These are phyloP conservation scores for Trichoderma sp. DNA, from an alignment of 2,329 filamentous ascomycete species.

Conservation along the genomic window DNA sequence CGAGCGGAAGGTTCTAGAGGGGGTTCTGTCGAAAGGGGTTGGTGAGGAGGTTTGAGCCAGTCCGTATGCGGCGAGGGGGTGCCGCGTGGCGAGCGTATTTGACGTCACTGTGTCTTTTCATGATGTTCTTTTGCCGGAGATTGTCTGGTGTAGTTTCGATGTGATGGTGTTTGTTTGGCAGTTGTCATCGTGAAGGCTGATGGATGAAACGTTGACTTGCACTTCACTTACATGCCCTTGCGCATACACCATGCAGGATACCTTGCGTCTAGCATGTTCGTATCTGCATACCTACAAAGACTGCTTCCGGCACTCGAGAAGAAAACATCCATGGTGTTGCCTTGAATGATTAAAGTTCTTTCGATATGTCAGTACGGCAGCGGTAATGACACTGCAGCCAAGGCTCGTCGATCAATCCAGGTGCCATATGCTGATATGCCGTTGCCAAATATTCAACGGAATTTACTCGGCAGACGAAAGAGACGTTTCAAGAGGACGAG, in stretches of 20 bases:
- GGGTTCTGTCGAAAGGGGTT: neutral
- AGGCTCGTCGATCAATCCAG: slow-evolving; percentile 17
- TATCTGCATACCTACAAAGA: neutral
- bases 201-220: neutral
- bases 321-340: too few relatives aligned
- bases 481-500: too few relatives aligned
- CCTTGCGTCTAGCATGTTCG: too few relatives aligned
- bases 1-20: neutral
- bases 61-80: slow-evolving; percentile 3
- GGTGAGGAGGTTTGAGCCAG: neutral
- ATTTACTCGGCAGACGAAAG: too few relatives aligned
- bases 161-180: neutral
- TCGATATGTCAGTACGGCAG: too few relatives aligned
- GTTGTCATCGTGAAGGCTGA: slow-evolving; percentile 9
- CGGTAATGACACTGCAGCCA: slow-evolving; percentile 8
- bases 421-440: neutral
- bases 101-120: neutral
- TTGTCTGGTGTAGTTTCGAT: neutral
- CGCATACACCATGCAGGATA: too few relatives aligned
- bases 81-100: neutral
- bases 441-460: neutral
- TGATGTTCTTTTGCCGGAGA: neutral
- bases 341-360: too few relatives aligned
- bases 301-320: too few relatives aligned
- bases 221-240: too few relatives aligned